Base-by-base conservation (phyloP, 2,329 filamentous ascomycete genomes). In the Colletotrichum camelliae region DNA sequence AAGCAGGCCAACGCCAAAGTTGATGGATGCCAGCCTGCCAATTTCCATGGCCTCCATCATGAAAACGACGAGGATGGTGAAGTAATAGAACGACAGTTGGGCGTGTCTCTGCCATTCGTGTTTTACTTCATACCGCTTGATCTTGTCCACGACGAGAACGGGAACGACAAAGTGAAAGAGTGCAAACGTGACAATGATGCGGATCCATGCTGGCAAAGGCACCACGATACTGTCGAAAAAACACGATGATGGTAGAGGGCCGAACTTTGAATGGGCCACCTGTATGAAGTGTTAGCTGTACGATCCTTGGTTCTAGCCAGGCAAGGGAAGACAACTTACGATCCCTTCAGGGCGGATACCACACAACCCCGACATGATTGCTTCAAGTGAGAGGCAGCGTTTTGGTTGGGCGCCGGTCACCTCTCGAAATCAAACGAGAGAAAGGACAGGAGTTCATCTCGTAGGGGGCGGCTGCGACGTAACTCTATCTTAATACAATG, bases 11-110 rank as follows among this genome's bases (percentile, higher is more conserved):
- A 80, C 61, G 60, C 78, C 74, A 74, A 80, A 70, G 66, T 73
- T 48, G 37, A 78, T 57, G 52, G 24, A 48, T 5, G 68, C 78
- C 13, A 81, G 75, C 29, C 77, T 75, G 5, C 67, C 79, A 10
- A 81, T 67, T 72, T 81, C 80, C 65, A 81, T 75, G 27, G 74
- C 71, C 71, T 81, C 72, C 79, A 81, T 79, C 18, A 79, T 77
- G 24, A 79, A 68, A 33, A 80, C 66, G 9, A 78, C 78, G 66
- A 70, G 67, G 13, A 81, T 67, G 43, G 73, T 74, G 62, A 81
- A 79, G 77, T 80, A 81, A 75, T 81, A 81, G 35, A 74, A 71
- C 4, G 65, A 74, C 2, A 78, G 16, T n/a, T 77, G 68, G 12
- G 76, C 72, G 16, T 74, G 72, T 39, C 77, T 77, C 18, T 79